Evolutionary conservation across 176 grass and related monocot species (phyloP).

Genomic region (Musa schizocarpa): DNA sequence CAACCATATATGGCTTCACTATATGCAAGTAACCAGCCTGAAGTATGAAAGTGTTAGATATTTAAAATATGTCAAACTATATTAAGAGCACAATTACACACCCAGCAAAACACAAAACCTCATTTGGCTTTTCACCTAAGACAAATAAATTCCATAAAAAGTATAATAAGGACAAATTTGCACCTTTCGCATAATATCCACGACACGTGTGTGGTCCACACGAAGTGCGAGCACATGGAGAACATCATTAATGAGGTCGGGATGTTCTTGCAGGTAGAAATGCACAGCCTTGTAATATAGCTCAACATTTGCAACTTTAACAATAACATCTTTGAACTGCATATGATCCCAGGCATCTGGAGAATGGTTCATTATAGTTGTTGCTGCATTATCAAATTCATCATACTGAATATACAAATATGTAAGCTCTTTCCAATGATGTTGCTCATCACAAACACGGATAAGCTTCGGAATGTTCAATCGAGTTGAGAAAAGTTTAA

Average conservation of each 20-base stretch:
- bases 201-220: slow-evolving; percentile 84
- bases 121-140: background rate
- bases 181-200: slow-evolving; percentile 96
- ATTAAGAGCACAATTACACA: background rate
- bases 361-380: slow-evolving; percentile 95
- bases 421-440: slow-evolving; percentile 96
- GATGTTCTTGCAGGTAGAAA: slow-evolving; percentile 95
- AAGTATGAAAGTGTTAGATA: slow-evolving; percentile 14
- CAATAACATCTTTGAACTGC: slow-evolving; percentile 90
- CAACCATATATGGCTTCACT: slow-evolving; percentile 95
- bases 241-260: slow-evolving; percentile 96
- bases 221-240: slow-evolving; percentile 85
- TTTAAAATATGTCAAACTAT: background rate
- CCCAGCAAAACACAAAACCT: background rate
- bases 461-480: slow-evolving; percentile 94
- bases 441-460: slow-evolving; percentile 87
- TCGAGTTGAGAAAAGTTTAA: slow-evolving; percentile 91
- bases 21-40: slow-evolving; percentile 89
- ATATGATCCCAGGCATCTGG: slow-evolving; percentile 99
- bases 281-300: slow-evolving; percentile 94
- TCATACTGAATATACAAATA: slow-evolving; percentile 93
- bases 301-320: slow-evolving; percentile 96
- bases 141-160: background rate
- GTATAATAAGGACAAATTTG: slow-evolving; percentile 5
- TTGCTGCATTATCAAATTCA: slow-evolving; percentile 97